Evolutionary conservation across 2,329 filamentous ascomycete genomes (phyloP), one percentile per base, ranked within the genome.

Genomic region (Neodidymelliopsis sp.): DNA sequence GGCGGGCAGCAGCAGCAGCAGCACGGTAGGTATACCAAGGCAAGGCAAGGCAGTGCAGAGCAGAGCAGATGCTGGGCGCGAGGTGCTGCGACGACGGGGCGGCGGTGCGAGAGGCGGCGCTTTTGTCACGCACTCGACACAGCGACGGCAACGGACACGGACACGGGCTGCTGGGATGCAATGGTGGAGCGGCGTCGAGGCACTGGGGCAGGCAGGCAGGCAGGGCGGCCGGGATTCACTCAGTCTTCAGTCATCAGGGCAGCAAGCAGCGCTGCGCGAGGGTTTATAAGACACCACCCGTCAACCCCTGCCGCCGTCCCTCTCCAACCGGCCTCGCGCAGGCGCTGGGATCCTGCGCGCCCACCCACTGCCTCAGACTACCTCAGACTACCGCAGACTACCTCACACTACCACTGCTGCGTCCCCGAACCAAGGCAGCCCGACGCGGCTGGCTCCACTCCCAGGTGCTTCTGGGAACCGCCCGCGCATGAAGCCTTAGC

Each of bases 81-180:
- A 8, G 15, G 22, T 3, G 42, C 18, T 19, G 27, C 27, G 19
- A n/a, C n/a, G 27, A 28, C 13, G 28, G 10, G 18, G 28, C 35
- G 29, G 37, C 37, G 44, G 25, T 23, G 44, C 45, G 39, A 44
- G n/a, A n/a, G 53, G 45, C 43, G 46, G 53, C 59, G 50, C 56
- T 57, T 56, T 64, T 65, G 61, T 57, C 54, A 60, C 56, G 45
- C 42, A n/a, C n/a, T n/a, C n/a, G n/a, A n/a, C n/a, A n/a, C n/a
- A n/a, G n/a, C n/a, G n/a, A n/a, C n/a, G n/a, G n/a, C n/a, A n/a
- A n/a, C n/a, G n/a, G n/a, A n/a, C n/a, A n/a, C n/a, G n/a, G 60
- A 41, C 44, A 60, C 55, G 41, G 45, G 34, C 37, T 53, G 56
- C 52, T 57, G 54, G 55, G 56, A 46, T 36, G n/a, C n/a, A n/a